phyloP scores from a whole-genome alignment of 805 yeast species.

The Hanseniaspora guilliermondii region DNA sequence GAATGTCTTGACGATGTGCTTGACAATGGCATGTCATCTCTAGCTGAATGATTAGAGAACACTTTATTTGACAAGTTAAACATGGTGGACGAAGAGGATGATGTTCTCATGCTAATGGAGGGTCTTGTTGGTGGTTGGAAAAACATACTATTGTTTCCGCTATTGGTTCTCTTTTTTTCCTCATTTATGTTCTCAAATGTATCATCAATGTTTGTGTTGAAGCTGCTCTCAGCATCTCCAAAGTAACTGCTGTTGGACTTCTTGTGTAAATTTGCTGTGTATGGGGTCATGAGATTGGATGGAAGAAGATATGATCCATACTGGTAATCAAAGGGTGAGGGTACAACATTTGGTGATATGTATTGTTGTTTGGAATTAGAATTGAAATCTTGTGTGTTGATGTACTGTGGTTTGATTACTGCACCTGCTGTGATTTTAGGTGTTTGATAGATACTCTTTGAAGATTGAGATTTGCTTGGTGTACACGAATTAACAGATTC shows the following conservation, averaged over 20 bases:
- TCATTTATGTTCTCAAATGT: not conserved
- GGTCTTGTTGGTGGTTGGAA: not conserved
- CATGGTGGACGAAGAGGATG: not conserved
- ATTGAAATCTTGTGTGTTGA: not conserved
- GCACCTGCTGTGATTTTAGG: not conserved
- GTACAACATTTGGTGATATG: slow-evolving; percentile 21
- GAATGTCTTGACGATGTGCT: not conserved
- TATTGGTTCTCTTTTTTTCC: not conserved
- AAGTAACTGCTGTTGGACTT: not conserved
- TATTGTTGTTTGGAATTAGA: not conserved
- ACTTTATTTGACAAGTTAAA: not conserved
- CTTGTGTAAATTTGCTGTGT: not conserved
- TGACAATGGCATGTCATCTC: not conserved
- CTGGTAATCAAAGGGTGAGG: slow-evolving; percentile 48
- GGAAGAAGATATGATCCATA: slow-evolving; percentile 55
- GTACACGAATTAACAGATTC: slow-evolving; percentile 14
- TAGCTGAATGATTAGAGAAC: not conserved
- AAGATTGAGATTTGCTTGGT: slow-evolving; percentile 3
- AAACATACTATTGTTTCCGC: not conserved
- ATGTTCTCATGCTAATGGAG: not conserved
- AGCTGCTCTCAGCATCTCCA: not conserved
- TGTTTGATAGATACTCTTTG: not conserved
- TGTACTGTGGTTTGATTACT: not conserved
- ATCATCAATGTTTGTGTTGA: not conserved
- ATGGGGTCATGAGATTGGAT: slow-evolving; percentile 36